Conservation (phyloP, 2,329 filamentous ascomycete genomes). For the Colletotrichum musae region DNA sequence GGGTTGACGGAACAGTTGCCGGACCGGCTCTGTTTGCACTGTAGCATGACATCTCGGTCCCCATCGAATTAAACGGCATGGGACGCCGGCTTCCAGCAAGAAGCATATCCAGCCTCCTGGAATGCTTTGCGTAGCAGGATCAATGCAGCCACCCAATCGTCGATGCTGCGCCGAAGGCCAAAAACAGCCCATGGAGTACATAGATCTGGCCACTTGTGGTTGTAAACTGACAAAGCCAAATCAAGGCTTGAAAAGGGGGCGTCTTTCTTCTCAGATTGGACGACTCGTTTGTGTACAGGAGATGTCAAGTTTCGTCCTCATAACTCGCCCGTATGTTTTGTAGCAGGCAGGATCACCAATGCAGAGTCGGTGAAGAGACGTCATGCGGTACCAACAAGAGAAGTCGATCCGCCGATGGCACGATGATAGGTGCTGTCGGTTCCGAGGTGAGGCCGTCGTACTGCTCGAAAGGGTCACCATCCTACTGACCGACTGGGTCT, state of each 20-base stretch:
- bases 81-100: conserved; percentile 22
- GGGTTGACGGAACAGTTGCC: conserved; percentile 8
- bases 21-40: conserved; percentile 10
- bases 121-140: conserved; percentile 23
- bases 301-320: background rate
- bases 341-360: background rate
- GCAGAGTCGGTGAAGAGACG: conserved; percentile 11
- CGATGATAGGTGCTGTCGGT: conserved; percentile 1
- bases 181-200: background rate
- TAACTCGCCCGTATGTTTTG: background rate
- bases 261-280: background rate
- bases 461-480: background rate
- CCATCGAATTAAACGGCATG: conserved; percentile 4
- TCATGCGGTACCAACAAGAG: background rate
- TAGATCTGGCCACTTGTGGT: background rate
- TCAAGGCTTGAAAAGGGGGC: background rate
- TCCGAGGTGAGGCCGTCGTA: conserved; percentile 34
- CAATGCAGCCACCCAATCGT: conserved; percentile 22
- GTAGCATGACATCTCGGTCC: background rate
- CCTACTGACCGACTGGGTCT: conserved; percentile 8
- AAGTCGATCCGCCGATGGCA: background rate
- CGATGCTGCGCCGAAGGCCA: background rate
- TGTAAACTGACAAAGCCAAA: background rate
- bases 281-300: background rate
- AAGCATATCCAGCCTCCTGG: conserved; percentile 38